Evolutionary conservation across 2,329 filamentous ascomycete genomes (phyloP), one percentile per base, ranked within the genome.

Genomic region (Ophiosphaerella herpotricha): DNA sequence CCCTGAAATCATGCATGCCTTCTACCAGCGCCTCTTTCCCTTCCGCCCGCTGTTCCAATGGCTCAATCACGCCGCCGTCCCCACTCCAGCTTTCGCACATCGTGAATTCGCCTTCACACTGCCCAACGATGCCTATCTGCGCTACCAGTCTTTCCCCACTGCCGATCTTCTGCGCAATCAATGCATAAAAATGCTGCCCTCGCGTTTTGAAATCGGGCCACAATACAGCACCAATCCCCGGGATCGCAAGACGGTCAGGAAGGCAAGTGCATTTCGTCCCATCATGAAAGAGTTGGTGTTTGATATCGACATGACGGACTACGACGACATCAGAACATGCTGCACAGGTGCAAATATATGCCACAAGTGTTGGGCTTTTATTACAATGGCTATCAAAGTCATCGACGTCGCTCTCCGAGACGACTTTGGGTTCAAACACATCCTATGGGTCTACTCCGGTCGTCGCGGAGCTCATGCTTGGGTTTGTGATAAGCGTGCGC

Each of bases 281-380:
- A 74, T 97, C 29, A 83, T 89, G 48, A 99, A 99, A 73, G 94
- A 99, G 73, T 79, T 99, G 34, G 96, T 96, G 64, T 97, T 99
- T 74, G 94, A 99, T 87, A 97, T 99, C 66, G 94, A 99, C 83
- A 83, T 99, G 83, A 97, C 94, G 46, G 94, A 97, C 76, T 99
- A 99, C 75, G 94, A 99, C 71, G 91, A 96, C 59, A 90, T 99
- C 58, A 87, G 94, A 61, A 97, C 92, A 24, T 99, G 94, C 76
- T 99, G 94, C 72, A 86, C 87, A 65, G 92, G 93, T 71, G 91
- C 93, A 7, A 95, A 90, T 62, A 97, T 99, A 58, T 99, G 94
- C 73, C 82, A 80, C 59, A 94, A 92, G 71, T 99, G 94, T 77
- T 99, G 94, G 94, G 82, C 88, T 42, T 99, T 97, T 74, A 95